These are phyloP conservation scores for Penicillium sp. DNA, from an alignment of 2,329 filamentous ascomycete species.

Conservation along the genomic window DNA sequence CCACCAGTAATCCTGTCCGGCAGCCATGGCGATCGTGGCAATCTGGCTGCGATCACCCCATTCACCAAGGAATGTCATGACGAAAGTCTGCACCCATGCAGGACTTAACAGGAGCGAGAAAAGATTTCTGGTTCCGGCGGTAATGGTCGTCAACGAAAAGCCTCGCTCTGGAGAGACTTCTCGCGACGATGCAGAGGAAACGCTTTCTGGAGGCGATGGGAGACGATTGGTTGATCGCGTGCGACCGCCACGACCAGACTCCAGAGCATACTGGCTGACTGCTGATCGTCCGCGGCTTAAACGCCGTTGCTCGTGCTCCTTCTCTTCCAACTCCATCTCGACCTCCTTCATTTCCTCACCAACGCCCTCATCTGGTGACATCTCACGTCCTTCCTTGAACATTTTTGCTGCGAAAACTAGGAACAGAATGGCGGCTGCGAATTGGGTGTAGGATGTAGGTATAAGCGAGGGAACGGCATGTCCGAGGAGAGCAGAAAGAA, in stretches of 20 bases:
- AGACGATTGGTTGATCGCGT: conserved; percentile 72
- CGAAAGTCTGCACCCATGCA: conserved; percentile 97
- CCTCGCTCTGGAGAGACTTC: conserved; percentile 51
- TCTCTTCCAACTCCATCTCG: conserved; percentile 87
- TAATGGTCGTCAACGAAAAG: conserved; percentile 40
- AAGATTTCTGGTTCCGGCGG: conserved; percentile 77
- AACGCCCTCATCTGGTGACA: conserved; percentile 86
- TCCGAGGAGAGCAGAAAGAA: conserved; percentile 86
- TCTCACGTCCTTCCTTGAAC: conserved; percentile 79
- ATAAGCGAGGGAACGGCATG: conserved; percentile 88
- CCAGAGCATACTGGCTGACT: conserved; percentile 71
- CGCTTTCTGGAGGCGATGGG: conserved; percentile 74
- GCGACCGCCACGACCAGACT: conserved; percentile 69
- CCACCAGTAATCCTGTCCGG: conserved; percentile 98
- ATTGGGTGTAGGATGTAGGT: conserved; percentile 84
- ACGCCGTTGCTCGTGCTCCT: conserved; percentile 72
- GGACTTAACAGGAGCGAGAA: conserved; percentile 84
- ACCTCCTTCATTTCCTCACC: conserved; percentile 98
- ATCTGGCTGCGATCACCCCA: conserved; percentile 98
- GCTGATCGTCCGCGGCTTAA: conserved; percentile 63
- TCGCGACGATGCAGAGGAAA: conserved; percentile 69
- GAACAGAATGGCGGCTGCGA: conserved; percentile 80
- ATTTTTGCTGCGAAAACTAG: conserved; percentile 83
- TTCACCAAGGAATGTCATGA: conserved; percentile 98
- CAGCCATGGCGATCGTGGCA: conserved; percentile 97